Evolutionary conservation across 2,329 filamentous ascomycete species (phyloP).

Genomic region (Colletotrichum zoysiae): DNA sequence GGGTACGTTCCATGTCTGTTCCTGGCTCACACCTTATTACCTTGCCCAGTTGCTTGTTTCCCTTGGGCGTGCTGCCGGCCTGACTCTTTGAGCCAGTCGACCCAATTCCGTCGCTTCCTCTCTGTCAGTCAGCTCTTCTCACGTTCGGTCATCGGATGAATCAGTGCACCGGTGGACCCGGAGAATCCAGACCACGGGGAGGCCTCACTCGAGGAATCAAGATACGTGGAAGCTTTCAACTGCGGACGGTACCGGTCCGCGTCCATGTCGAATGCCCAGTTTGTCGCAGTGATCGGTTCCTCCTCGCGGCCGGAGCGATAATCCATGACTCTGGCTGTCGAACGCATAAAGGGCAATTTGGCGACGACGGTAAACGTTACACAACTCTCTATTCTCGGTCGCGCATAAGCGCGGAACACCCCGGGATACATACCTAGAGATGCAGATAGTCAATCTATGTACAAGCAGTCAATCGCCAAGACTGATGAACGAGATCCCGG

Average conservation of each 20-base stretch:
- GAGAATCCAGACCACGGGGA: slow-evolving; percentile 15
- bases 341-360: neutral
- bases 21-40: slow-evolving; percentile 11
- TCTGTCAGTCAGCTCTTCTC: slow-evolving; percentile 25
- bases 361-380: neutral
- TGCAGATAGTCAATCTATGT: neutral
- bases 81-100: slow-evolving; percentile 20
- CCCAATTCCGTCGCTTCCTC: slow-evolving; percentile 19
- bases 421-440: neutral
- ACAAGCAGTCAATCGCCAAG: slow-evolving; percentile 27
- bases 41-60: neutral
- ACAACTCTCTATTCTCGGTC: neutral
- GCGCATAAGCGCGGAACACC: neutral
- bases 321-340: neutral
- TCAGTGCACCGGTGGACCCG: slow-evolving; percentile 31
- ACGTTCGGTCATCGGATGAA: slow-evolving; percentile 36
- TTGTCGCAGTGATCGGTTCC: neutral
- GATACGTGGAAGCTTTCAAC: neutral
- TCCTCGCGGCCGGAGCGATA: neutral
- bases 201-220: neutral
- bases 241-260: neutral
- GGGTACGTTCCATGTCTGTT: slow-evolving; percentile 10
- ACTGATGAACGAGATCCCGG: slow-evolving; percentile 17
- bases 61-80: neutral
- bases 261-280: neutral